Base-by-base conservation (phyloP, 2,329 filamentous ascomycete species). In the Aspergillus sp. region DNA sequence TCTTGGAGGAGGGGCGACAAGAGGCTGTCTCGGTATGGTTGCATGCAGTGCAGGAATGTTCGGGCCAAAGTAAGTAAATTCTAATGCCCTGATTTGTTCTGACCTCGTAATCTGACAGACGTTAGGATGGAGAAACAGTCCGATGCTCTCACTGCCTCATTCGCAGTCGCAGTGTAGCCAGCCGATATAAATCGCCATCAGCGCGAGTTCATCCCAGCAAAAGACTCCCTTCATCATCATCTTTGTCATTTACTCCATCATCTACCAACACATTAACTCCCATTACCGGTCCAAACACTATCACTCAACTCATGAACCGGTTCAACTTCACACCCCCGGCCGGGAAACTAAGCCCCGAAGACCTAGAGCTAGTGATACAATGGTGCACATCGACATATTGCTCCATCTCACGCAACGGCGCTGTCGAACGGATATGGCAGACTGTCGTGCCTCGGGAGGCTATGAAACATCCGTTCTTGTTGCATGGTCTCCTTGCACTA, bases 301-400 rank as follows among this genome's bases (percentile, higher is more conserved):
- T 28, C 11, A 27, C 28, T 12, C 27, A 12, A 38, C 41, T 50
- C 30, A 46, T 46, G 42, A 41, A 48, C 19, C 32, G 40, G 30
- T 13, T 45, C 26, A 26, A 36, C 33, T 7, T 41, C n/a, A 7
- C 12, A 6, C 27, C 33, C 30, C 42, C 35, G 8, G 10, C 45
- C 8, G 43, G 36, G 19, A 48, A 53, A 9, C 51, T 51, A 10
- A 52, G 58, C 37, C 46, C 60, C n/a, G 46, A 59, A 36, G 62
- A 66, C 28, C 52, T 62, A 9, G 62, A 65, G 44, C 50, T 66
- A 35, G 64, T 64, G 55, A 56, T 63, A 51, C 55, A 65, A 39
- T 66, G 62, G 63, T 64, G 57, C 39, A 64, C 57, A 3, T 54
- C 49, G 13, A 65, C 62, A 9, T 62, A 65, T 45, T 58, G 56